These are phyloP conservation scores for Trichopus zeylanicus DNA, from an alignment of 116 monocot species.

Conservation along the genomic window DNA sequence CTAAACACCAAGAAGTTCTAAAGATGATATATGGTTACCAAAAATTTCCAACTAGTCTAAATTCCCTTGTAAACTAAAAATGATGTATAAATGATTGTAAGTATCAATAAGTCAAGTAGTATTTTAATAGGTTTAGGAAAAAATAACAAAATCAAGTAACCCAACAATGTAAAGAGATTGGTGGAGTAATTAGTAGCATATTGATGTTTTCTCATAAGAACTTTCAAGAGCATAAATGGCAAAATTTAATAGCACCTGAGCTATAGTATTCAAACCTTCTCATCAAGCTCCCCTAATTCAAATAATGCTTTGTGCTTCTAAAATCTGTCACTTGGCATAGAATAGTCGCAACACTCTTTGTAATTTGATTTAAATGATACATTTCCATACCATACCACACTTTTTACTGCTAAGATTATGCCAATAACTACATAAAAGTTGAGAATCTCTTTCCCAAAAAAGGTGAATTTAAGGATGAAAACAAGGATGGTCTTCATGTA, in stretches of 20 bases:
- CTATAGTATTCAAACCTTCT: neutral
- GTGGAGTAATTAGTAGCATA: no score
- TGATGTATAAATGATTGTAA: no score
- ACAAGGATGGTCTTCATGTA: constrained; percentile 56
- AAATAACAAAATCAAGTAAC: no score
- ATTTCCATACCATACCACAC: constrained; percentile 51
- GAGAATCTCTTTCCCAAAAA: constrained; percentile 45
- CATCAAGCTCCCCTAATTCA: constrained; percentile 4
- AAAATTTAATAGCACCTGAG: no score
- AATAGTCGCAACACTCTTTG: constrained; percentile 30
- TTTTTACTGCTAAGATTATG: constrained; percentile 36
- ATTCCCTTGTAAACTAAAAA: no score
- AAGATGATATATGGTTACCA: no score
- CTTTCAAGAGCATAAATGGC: neutral
- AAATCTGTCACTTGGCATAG: constrained; percentile 20
- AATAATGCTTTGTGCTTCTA: constrained; percentile 19
- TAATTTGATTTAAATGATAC: constrained; percentile 42
- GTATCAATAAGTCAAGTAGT: no score
- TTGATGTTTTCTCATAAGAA: no score
- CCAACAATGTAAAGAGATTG: no score
- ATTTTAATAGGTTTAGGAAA: no score
- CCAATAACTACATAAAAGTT: constrained; percentile 44
- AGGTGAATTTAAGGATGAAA: constrained; percentile 33
- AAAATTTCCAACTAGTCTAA: no score
- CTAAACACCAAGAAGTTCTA: no score